phyloP scores from a whole-genome alignment of 2,329 filamentous ascomycete genomes.

The Geosmithia flava region DNA sequence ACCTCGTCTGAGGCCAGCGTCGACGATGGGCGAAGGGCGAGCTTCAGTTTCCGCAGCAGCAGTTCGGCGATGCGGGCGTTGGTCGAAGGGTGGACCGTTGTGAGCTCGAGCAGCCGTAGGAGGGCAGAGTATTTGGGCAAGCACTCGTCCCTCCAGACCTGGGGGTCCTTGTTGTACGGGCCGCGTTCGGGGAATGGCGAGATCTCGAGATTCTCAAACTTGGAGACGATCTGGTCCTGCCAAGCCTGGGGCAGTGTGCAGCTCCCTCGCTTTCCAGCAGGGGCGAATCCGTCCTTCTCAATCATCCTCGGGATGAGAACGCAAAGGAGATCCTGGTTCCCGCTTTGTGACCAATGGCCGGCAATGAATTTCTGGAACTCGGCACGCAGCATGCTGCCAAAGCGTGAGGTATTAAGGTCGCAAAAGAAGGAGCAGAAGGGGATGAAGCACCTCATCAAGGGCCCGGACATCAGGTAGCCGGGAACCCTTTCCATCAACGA shows the following conservation, averaged over 20 bases:
- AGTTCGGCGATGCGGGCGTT: constrained; percentile 54
- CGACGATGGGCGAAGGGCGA: constrained; percentile 49
- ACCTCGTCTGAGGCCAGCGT: constrained; percentile 48
- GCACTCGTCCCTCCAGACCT: constrained; percentile 49
- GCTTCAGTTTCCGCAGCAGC: constrained; percentile 52
- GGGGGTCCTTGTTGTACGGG: constrained; percentile 47
- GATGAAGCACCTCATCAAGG: constrained; percentile 62
- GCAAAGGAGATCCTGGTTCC: constrained; percentile 57
- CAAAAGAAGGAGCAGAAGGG: constrained; percentile 76
- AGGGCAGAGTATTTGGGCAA: constrained; percentile 57
- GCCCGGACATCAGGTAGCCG: constrained; percentile 50
- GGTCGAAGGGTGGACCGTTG: constrained; percentile 53
- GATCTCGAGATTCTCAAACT: constrained; percentile 53
- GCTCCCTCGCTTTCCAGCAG: constrained; percentile 35
- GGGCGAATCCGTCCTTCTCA: constrained; percentile 39
- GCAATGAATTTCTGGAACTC: constrained; percentile 78
- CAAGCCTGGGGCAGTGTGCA: constrained; percentile 52
- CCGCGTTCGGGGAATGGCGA: constrained; percentile 54
- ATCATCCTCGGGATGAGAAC: constrained; percentile 56
- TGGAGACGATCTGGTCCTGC: constrained; percentile 61
- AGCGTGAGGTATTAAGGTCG: constrained; percentile 59
- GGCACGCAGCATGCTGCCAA: constrained; percentile 64
- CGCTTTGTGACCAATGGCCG: constrained; percentile 55
- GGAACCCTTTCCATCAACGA: constrained; percentile 54
- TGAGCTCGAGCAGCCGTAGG: constrained; percentile 48